phyloP scores from a whole-genome alignment of 352 stramenopile species.

The Phytophthora colocasiae region DNA sequence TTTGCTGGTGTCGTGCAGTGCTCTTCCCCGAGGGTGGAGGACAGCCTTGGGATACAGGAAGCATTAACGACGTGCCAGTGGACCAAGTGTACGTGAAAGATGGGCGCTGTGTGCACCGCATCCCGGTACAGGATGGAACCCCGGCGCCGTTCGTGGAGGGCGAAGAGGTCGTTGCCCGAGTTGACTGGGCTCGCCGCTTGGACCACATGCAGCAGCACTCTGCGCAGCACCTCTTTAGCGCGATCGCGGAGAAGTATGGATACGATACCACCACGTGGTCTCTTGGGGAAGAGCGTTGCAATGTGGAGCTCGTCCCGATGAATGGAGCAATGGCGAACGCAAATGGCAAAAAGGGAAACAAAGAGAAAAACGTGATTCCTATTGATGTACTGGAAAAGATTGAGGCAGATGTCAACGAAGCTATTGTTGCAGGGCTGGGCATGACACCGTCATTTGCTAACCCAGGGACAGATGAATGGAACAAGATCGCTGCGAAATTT shows the following conservation, averaged over 20 bases:
- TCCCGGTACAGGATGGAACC: constrained; percentile 32
- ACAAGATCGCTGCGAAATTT: constrained; percentile 70
- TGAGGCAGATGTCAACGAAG: constrained; percentile 79
- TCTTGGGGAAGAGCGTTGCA: constrained; percentile 70
- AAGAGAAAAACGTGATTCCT: constrained; percentile 52
- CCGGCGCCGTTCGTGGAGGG: constrained; percentile 48
- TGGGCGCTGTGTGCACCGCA: constrained; percentile 68
- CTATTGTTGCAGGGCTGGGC: constrained; percentile 62
- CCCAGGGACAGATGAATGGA: constrained; percentile 61
- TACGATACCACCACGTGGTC: constrained; percentile 87
- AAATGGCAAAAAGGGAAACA: constrained; percentile 35
- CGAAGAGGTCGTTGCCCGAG: constrained; percentile 54
- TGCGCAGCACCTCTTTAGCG: constrained; percentile 88
- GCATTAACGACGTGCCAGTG: constrained; percentile 53
- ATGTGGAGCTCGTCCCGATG: constrained; percentile 82
- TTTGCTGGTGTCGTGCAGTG: constrained; percentile 40
- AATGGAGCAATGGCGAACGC: background rate
- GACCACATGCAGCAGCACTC: constrained; percentile 93
- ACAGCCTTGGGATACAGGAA: constrained; percentile 86
- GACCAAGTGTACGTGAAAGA: constrained; percentile 73
- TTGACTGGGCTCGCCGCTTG: constrained; percentile 83
- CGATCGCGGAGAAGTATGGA: constrained; percentile 78
- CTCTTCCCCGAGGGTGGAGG: constrained; percentile 89
- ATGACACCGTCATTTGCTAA: constrained; percentile 68
- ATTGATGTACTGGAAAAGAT: constrained; percentile 56